Conservation (phyloP, 2,329 filamentous ascomycete species). For the Colletotrichum aenigma region DNA sequence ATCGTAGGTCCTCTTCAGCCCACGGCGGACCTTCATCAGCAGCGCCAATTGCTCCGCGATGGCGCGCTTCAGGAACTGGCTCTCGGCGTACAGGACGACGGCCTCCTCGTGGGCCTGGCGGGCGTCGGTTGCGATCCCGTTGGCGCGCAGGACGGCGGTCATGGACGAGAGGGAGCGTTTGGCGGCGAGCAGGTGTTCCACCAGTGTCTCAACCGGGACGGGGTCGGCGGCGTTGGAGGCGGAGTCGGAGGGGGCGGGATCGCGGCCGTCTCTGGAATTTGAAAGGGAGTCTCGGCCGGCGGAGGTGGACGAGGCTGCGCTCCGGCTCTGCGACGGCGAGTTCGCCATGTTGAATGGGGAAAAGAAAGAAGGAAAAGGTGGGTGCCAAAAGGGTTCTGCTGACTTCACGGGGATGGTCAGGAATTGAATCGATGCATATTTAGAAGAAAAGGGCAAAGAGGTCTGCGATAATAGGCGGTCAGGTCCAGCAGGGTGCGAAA, state of each 20-base stretch:
- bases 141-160: constrained; percentile 81
- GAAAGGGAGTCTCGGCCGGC: constrained; percentile 17
- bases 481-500: not conserved
- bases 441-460: not conserved
- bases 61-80: constrained; percentile 68
- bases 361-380: not conserved
- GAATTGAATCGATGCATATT: constrained; percentile 20
- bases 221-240: constrained; percentile 33
- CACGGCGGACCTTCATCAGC: constrained; percentile 54
- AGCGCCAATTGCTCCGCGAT: constrained; percentile 62
- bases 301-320: constrained; percentile 21
- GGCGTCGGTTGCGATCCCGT: constrained; percentile 81
- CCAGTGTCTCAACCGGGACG: constrained; percentile 74
- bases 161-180: constrained; percentile 89
- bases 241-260: constrained; percentile 25
- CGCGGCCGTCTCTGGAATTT: constrained; percentile 23
- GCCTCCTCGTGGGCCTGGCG: constrained; percentile 79
- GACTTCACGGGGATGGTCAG: constrained; percentile 4
- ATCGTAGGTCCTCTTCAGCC: constrained; percentile 61
- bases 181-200: constrained; percentile 82
- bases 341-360: constrained; percentile 22
- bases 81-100: constrained; percentile 73
- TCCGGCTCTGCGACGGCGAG: constrained; percentile 13
- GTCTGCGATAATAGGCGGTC: not conserved
- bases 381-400: not conserved